Percentiles rank a stretch among this genome's conserved stretches.
These are phyloP conservation scores for Neonectria faginata DNA, from an alignment of 2,329 filamentous ascomycete genomes.

Conservation along the genomic window DNA sequence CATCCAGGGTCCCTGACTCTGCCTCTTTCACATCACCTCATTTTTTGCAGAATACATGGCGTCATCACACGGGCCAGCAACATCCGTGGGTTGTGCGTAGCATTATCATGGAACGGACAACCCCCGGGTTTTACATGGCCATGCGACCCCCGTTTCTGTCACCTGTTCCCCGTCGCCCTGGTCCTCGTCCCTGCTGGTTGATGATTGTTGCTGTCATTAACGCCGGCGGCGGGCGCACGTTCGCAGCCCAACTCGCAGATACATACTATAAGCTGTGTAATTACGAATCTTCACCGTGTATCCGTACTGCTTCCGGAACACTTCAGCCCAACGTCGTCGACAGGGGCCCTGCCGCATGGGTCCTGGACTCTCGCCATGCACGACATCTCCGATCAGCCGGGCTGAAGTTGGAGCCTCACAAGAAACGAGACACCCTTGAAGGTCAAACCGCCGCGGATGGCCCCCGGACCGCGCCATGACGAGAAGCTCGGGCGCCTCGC, in stretches of 20 bases:
- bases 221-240: background rate
- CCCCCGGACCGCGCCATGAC: constrained; percentile 8
- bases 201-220: background rate
- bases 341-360: constrained; percentile 37
- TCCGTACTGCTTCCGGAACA: background rate
- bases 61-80: constrained; percentile 14
- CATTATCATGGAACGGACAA: background rate
- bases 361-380: constrained; percentile 40
- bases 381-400: constrained; percentile 42
- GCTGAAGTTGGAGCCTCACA: constrained; percentile 41
- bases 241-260: too few species aligned
- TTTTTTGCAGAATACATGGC: constrained; percentile 7
- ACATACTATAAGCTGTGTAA: background rate
- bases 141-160: constrained; percentile 15
- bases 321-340: constrained; percentile 3
- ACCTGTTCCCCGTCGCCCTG: constrained; percentile 20
- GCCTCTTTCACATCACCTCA: constrained; percentile 27
- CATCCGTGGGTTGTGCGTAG: background rate
- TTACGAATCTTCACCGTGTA: background rate
- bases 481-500: constrained; percentile 28
- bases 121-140: background rate
- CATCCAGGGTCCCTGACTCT: constrained; percentile 11
- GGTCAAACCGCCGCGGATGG: constrained; percentile 17
- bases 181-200: constrained; percentile 16
- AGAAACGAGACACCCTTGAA: constrained; percentile 8